These are phyloP conservation scores for Acanthamoeba healyi DNA, from an alignment of 208 protist species.

Conservation along the genomic window DNA sequence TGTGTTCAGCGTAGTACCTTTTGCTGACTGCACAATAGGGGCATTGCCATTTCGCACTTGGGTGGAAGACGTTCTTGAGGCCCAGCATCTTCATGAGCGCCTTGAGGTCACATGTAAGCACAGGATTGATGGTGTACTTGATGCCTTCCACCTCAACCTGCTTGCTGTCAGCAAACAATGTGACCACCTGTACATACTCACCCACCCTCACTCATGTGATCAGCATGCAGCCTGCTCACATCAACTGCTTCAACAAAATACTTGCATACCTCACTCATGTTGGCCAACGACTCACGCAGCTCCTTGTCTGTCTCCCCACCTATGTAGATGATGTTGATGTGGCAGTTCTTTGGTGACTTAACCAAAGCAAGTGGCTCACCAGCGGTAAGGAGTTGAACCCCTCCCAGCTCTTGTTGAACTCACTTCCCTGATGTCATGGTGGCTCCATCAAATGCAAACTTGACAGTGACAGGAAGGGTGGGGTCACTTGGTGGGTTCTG, in stretches of 20 bases:
- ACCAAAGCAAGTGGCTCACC: neutral
- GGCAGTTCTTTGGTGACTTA: conserved; percentile 8
- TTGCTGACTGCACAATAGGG: neutral
- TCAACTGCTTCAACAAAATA: neutral
- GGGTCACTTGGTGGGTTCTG: neutral
- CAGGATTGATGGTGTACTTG: conserved; percentile 14
- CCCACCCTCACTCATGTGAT: neutral
- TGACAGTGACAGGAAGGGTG: neutral
- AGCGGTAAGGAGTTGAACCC: neutral
- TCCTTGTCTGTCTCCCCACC: neutral
- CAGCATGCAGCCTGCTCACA: too few species aligned
- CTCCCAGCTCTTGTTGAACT: neutral
- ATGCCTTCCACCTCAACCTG: neutral
- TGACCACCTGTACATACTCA: neutral
- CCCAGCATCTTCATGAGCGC: conserved; percentile 34
- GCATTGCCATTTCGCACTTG: neutral
- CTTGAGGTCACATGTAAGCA: conserved; percentile 64
- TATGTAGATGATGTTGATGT: conserved; percentile 7
- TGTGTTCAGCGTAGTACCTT: neutral
- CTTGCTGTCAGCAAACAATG: neutral
- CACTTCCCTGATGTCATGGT: conserved; percentile 11
- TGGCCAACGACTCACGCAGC: neutral
- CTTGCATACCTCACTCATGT: neutral
- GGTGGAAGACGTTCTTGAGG: neutral
- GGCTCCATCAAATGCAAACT: conserved; percentile 6